Base-by-base conservation (phyloP, 495 filamentous ascomycete genomes). In the Cudoniella acicularis region DNA sequence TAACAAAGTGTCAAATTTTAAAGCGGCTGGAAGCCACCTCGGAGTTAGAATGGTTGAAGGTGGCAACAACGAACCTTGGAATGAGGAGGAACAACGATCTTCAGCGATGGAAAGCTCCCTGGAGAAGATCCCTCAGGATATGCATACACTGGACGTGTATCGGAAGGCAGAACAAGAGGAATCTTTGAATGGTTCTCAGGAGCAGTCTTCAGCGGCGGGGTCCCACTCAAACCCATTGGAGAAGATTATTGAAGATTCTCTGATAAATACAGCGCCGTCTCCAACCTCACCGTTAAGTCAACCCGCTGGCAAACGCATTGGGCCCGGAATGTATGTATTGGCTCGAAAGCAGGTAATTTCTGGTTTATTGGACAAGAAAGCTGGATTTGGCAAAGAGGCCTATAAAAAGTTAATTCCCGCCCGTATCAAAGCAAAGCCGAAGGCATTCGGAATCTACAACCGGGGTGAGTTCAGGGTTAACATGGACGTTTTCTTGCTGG, bases 401-500 rank as follows among this genome's bases (percentile, higher is more conserved):
- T 60, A 0, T 72, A 64, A 43, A 65, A 53, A 22, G 43, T 61
- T 3, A 49, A 60, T 8, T 51, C 75, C 25, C n/a, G n/a, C 21
- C 52, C 17, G 43, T 57, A 3, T 27, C 55, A 23, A 23, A 50
- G 8, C 57, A 49, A 10, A 21, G 43, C 17, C 10, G 41, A 36
- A 42, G 43, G 3, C 3, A 22, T n/a, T 4, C 10, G 1, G 25
- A 26, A 43, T 42, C 27, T 30, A 41, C 53, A 1, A 24, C 10
- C 8, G 43, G 16, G 49, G 49, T 10, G 1, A 52, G 2, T 93
- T 87, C 87, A 80, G 86, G 16, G 41, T 74, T 30, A 87, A 92
- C 63, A 91, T 91, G 85, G 77, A 79, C n/a, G 67, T 69, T 0
- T 81, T 86, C 46, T 57, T 90, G 2, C 70, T 87, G 0, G 68